Evolutionary conservation across 179 eudicot genomes (phyloP).

Genomic region (Camellia oleifera): DNA sequence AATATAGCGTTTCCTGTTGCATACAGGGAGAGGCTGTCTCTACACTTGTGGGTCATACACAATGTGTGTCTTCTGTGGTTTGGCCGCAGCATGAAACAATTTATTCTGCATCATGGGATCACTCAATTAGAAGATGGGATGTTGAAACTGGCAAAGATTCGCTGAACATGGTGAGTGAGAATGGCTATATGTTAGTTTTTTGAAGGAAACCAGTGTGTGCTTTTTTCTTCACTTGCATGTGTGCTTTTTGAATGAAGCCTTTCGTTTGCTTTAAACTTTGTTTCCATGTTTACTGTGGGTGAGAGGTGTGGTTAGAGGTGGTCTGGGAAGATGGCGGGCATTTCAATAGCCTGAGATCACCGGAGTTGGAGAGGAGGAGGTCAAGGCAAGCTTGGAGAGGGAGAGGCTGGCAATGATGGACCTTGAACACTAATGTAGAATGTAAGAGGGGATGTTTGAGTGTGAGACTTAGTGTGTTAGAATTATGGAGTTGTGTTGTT

Average conservation of each 20-base stretch:
- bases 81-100: constrained; percentile 77
- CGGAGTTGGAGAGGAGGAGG: no score
- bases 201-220: no score
- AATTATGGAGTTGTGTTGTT: no score
- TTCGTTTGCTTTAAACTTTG: background rate
- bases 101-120: constrained; percentile 99
- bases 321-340: no score
- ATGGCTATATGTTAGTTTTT: background rate
- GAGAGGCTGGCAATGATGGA: no score
- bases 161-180: constrained; percentile 55
- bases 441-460: no score
- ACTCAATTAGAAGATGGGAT: constrained; percentile 89
- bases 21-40: constrained; percentile 79
- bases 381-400: no score
- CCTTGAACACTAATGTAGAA: no score
- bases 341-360: no score
- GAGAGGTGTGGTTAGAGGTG: no score
- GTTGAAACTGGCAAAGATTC: constrained; percentile 78
- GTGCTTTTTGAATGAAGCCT: background rate
- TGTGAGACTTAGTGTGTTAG: no score
- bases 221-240: background rate
- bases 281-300: background rate
- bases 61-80: constrained; percentile 80
- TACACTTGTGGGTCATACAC: constrained; percentile 83
- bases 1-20: constrained; percentile 1